Percentiles rank a stretch among this genome's conserved stretches.
Evolutionary conservation across 2,329 filamentous ascomycete species (phyloP).

Genomic region (Clarireedia monteithiana): DNA sequence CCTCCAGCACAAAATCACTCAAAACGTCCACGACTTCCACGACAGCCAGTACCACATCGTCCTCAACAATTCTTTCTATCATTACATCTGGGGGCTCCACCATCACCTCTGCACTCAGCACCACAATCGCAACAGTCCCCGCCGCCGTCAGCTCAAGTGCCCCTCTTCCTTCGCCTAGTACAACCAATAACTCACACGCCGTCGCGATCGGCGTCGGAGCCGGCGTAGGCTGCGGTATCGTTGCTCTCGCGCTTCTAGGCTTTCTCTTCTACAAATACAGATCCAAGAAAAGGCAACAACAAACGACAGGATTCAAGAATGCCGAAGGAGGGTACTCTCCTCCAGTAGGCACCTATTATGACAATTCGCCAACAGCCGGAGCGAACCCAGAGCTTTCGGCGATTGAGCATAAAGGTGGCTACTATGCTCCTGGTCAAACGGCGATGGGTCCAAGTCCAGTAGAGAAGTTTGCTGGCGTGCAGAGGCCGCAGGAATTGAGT

Average conservation of each 20-base stretch:
- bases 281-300: background rate
- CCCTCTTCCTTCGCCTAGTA: conserved; percentile 2
- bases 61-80: background rate
- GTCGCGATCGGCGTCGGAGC: conserved; percentile 16
- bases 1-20: background rate
- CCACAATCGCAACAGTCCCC: background rate
- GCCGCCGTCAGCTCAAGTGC: background rate
- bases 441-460: background rate
- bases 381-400: background rate
- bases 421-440: background rate
- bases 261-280: conserved; percentile 8
- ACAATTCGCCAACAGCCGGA: background rate
- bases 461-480: background rate
- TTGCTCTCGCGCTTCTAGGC: conserved; percentile 9
- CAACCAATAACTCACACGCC: conserved; percentile 2
- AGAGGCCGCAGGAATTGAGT: background rate
- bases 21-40: background rate
- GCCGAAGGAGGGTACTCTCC: background rate
- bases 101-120: background rate
- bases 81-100: no score
- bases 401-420: background rate
- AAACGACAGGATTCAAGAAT: background rate
- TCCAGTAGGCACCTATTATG: no score
- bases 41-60: background rate
- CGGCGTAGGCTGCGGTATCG: conserved; percentile 11